Evolutionary conservation across 2,329 filamentous ascomycete species (phyloP).

Genomic region (Sporothrix humicola): DNA sequence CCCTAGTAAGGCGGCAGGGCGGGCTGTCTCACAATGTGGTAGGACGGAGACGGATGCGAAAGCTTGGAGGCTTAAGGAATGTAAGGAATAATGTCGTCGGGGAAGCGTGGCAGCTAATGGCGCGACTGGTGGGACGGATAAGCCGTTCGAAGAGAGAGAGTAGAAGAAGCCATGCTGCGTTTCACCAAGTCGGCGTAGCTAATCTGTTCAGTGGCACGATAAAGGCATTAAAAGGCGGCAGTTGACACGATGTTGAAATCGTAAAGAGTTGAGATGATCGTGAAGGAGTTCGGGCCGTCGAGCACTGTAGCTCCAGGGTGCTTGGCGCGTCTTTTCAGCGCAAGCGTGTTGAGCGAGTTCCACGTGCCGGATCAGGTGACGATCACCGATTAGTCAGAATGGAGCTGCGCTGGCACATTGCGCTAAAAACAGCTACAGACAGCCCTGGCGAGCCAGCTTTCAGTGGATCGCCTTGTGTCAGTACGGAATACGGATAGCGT

Average conservation of each 20-base stretch:
- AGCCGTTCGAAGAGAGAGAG: background rate
- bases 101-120: background rate
- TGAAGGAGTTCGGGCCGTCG: background rate
- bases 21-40: background rate
- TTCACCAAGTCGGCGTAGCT: no score
- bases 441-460: background rate
- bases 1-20: background rate
- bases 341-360: background rate
- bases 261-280: background rate
- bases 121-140: background rate
- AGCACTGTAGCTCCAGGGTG: background rate
- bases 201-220: no score
- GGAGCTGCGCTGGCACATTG: background rate
- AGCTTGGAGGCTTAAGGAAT: background rate
- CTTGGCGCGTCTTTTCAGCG: background rate
- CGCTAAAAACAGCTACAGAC: slow-evolving; percentile 1
- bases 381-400: background rate
- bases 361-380: slow-evolving; percentile 25
- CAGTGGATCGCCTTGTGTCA: background rate
- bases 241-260: background rate
- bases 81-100: background rate
- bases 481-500: no score
- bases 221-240: background rate
- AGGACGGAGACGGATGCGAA: background rate
- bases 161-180: background rate